Evolutionary conservation across 495 filamentous ascomycete genomes (phyloP), one percentile per base, ranked within the genome.

Genomic region (Tuber melanosporum): DNA sequence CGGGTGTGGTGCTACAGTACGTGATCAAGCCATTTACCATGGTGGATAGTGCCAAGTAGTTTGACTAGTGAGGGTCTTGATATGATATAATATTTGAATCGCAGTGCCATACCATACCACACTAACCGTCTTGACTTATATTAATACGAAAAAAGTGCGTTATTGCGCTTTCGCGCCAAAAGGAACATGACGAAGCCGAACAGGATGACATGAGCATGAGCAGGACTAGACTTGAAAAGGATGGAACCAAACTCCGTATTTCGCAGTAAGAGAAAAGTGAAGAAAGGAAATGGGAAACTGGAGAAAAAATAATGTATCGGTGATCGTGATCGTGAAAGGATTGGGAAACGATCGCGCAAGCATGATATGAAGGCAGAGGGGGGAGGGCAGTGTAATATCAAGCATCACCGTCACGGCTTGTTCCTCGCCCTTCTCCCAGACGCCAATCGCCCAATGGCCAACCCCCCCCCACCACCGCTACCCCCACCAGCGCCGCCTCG

Each of bases 401-500:
- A 36, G 6, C 5, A 66, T 66, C 57, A 15, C 57, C 57, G 17
- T 66, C 32, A 66, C 57, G 26, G 26, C 71, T 77, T 74, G 32
- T 72, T 79, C 71, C 77, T 80, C 73, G 69, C 82, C 46, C 82
- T 79, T 46, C 79, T 79, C 39, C 81, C 82, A 1, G 62, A 45
- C 20, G 82, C 82, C 71, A 83, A 62, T 62, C 82, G 79, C 36
- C 76, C 76, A 47, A 83, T 79, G 9, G 76, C 79, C n/a, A 71
- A 46, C 12, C 78, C 32, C 17, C 81, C 81, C 0, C 73, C 76
- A 17, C 74, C 71, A 5, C 75, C 71, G 20, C 77, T 36, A 43
- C 75, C 19, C 69, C 74, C 73, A 26, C 42, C 15, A 71, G 49
- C 17, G 32, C 52, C 32, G 47, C 2, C 47, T 15, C 75, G 66